Evolutionary conservation across 1,284 basidiomycete genomes (phyloP).

Genomic region (Hymenochaete sp.): DNA sequence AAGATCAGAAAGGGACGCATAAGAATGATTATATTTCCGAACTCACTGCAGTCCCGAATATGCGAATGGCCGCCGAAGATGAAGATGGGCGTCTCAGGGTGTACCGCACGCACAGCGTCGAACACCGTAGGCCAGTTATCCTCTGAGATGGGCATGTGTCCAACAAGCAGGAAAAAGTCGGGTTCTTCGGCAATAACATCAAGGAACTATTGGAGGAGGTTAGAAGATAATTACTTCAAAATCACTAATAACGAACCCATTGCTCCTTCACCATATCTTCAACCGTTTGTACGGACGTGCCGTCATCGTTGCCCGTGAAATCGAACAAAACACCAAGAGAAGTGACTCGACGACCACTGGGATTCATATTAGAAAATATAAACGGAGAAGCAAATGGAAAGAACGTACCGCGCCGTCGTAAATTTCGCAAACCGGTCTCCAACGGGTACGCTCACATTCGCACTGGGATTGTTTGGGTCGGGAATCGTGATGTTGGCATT

Average conservation of each 20-base stretch:
- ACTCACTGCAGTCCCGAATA: conserved; percentile 35
- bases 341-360: conserved; percentile 55
- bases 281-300: conserved; percentile 69
- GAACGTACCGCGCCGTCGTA: conserved; percentile 58
- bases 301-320: conserved; percentile 55
- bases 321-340: conserved; percentile 76
- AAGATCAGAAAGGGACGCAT: conserved; percentile 25
- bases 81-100: conserved; percentile 62
- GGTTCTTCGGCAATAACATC: conserved; percentile 75
- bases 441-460: conserved; percentile 47
- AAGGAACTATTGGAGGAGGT: conserved; percentile 60
- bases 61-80: conserved; percentile 65
- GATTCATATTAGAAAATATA: neutral
- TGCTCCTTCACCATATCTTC: conserved; percentile 66
- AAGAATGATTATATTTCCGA: neutral
- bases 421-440: conserved; percentile 70
- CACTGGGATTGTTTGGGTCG: conserved; percentile 32
- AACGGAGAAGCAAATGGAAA: conserved; percentile 38
- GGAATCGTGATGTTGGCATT: conserved; percentile 77
- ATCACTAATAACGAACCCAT: conserved; percentile 52
- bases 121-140: conserved; percentile 65
- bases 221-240: neutral
- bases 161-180: conserved; percentile 70
- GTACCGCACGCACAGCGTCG: conserved; percentile 62
- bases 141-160: conserved; percentile 62